Percentiles rank a stretch among this genome's conserved stretches.
These are phyloP conservation scores for Fallopia convolvulus DNA, from an alignment of 148 eudicot species.

Conservation along the genomic window DNA sequence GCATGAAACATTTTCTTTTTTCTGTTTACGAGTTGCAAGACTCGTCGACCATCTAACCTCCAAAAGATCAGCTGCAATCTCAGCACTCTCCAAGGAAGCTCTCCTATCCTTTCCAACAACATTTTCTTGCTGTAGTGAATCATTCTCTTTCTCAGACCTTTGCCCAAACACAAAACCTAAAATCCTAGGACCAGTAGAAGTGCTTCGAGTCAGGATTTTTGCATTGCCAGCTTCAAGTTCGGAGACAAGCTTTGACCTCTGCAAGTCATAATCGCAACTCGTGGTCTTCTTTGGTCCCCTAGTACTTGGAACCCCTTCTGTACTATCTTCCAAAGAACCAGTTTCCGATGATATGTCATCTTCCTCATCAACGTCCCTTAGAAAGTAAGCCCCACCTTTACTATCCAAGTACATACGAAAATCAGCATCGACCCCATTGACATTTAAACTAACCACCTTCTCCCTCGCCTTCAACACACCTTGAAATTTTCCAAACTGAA, in stretches of 20 bases:
- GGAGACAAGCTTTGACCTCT: slow-evolving; percentile 23
- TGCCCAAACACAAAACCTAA: slow-evolving; percentile 69
- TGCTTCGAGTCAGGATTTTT: slow-evolving; percentile 23
- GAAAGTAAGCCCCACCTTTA: slow-evolving; percentile 79
- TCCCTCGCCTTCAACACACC: slow-evolving; percentile 77
- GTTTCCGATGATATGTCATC: slow-evolving; percentile 35
- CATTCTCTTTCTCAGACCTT: slow-evolving; percentile 36
- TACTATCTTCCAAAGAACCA: slow-evolving; percentile 56
- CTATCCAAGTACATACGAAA: slow-evolving; percentile 78
- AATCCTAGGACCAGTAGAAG: slow-evolving; percentile 37
- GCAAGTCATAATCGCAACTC: slow-evolving; percentile 47
- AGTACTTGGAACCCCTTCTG: slow-evolving; percentile 26
- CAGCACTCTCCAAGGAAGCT: slow-evolving; percentile 64
- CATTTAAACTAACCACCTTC: slow-evolving; percentile 56
- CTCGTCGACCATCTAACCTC: slow-evolving; percentile 89
- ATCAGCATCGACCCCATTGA: slow-evolving; percentile 66
- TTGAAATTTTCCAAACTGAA: slow-evolving; percentile 89
- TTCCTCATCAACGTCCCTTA: slow-evolving; percentile 48
- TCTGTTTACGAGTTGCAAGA: slow-evolving; percentile 32
- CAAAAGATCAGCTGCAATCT: slow-evolving; percentile 90
- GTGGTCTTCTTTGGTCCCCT: slow-evolving; percentile 39
- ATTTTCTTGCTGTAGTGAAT: slow-evolving; percentile 21
- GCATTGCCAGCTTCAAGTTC: slow-evolving; percentile 32
- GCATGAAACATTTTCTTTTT: slow-evolving; percentile 14
- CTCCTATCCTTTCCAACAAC: slow-evolving; percentile 25